Evolutionary conservation across 306 rosid genomes (phyloP).

Genomic region (Vigna radiata): DNA sequence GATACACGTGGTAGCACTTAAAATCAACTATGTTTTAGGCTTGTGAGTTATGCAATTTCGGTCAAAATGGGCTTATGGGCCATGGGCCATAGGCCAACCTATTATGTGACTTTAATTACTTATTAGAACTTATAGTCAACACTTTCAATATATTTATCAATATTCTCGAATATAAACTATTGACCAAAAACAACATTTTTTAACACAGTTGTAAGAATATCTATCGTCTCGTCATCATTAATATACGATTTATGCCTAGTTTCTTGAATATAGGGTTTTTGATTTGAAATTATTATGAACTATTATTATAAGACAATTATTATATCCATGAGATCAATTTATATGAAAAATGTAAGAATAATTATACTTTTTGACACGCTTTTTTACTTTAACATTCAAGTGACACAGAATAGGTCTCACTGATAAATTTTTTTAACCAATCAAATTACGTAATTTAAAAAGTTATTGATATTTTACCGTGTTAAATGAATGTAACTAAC

Average conservation of each 20-base stretch:
- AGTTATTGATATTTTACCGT: too few relatives aligned
- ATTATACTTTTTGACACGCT: too few relatives aligned
- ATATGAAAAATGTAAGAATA: too few relatives aligned
- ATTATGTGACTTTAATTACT: not conserved
- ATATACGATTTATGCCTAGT: not conserved
- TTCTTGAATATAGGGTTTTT: not conserved
- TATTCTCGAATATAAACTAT: not conserved
- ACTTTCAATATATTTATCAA: not conserved
- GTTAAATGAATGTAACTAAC: too few relatives aligned
- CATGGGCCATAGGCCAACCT: not conserved
- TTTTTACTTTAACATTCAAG: too few relatives aligned
- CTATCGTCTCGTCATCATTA: not conserved
- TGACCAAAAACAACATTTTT: not conserved
- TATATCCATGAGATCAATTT: not conserved
- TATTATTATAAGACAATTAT: not conserved
- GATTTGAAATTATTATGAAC: not conserved
- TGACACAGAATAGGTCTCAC: too few relatives aligned
- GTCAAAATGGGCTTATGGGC: not conserved
- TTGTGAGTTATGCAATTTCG: not conserved
- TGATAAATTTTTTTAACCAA: too few relatives aligned
- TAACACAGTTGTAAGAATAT: not conserved
- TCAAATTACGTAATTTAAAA: too few relatives aligned
- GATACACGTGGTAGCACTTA: too few relatives aligned
- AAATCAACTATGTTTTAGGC: not conserved
- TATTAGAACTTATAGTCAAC: not conserved